phyloP scores from a whole-genome alignment of 345 rosid species.

The Firmiana major region DNA sequence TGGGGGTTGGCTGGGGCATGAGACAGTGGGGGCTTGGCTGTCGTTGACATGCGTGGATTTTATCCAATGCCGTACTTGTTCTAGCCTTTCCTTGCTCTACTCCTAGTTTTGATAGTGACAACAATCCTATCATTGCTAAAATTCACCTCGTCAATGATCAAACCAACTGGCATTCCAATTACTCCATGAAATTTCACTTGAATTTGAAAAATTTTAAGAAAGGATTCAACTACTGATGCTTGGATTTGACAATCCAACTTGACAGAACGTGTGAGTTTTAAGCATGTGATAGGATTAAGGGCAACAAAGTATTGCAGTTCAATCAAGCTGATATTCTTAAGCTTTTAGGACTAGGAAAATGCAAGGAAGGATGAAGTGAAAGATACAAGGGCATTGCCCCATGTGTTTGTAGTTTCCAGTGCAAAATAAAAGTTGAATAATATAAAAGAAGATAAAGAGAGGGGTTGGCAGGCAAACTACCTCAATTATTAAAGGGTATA shows the following conservation, averaged over 20 bases:
- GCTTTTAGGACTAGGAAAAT: not conserved
- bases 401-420: conserved; percentile 6
- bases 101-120: not conserved
- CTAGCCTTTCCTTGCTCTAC: not conserved
- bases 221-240: not conserved
- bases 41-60: not conserved
- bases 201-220: not conserved
- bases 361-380: not conserved
- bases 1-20: not conserved
- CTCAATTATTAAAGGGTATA: conserved; percentile 17
- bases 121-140: not conserved
- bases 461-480: conserved; percentile 1
- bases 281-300: conserved; percentile 8
- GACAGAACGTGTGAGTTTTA: not conserved
- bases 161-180: not conserved
- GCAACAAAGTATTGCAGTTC: not conserved
- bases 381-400: conserved; percentile 2
- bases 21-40: not conserved
- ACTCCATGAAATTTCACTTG: not conserved
- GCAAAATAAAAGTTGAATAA: conserved; percentile 5
- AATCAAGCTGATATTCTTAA: not conserved
- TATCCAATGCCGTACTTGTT: not conserved
- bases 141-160: not conserved
- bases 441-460: not conserved
- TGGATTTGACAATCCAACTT: conserved; percentile 6